Evolutionary conservation across 2,329 filamentous ascomycete genomes (phyloP).

Genomic region (Didymella glomerata): DNA sequence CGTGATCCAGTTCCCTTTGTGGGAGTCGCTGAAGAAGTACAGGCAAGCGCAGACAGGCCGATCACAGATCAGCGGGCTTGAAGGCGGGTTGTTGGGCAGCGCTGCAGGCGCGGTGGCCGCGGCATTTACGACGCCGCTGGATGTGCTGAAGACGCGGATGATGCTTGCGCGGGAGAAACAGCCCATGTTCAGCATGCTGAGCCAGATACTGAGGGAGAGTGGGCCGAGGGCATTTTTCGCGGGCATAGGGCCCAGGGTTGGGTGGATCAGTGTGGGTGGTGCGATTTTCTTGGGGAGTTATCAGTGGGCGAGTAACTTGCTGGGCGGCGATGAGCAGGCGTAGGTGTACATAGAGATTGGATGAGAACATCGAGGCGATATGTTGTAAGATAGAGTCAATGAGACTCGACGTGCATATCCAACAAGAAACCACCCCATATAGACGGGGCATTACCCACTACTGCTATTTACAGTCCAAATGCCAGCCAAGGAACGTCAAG

Average conservation of each 20-base stretch:
- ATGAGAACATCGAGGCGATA: not conserved
- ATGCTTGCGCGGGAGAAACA: constrained; percentile 82
- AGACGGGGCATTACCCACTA: not conserved
- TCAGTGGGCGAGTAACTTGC: constrained; percentile 82
- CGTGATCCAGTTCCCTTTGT: constrained; percentile 94
- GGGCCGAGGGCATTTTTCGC: constrained; percentile 76
- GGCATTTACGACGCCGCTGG: constrained; percentile 87
- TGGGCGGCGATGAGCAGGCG: constrained; percentile 58
- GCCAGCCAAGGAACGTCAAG: constrained; percentile 9
- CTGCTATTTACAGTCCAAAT: constrained; percentile 13
- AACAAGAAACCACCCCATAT: not conserved
- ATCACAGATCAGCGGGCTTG: constrained; percentile 69
- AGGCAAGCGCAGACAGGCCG: constrained; percentile 58
- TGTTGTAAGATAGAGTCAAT: constrained; percentile 11
- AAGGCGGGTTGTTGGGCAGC: constrained; percentile 87
- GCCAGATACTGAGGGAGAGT: constrained; percentile 69
- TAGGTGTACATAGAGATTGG: constrained; percentile 47
- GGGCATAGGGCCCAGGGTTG: constrained; percentile 80
- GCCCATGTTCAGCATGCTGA: constrained; percentile 67
- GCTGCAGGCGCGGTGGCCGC: constrained; percentile 85
- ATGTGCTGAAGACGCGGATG: constrained; percentile 95
- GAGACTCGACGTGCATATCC: not conserved
- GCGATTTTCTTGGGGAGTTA: constrained; percentile 95
- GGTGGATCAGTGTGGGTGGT: constrained; percentile 95
- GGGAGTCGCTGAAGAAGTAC: constrained; percentile 89